Base-by-base conservation (phyloP, 1,284 basidiomycete species). In the Rhodotorula sp. region DNA sequence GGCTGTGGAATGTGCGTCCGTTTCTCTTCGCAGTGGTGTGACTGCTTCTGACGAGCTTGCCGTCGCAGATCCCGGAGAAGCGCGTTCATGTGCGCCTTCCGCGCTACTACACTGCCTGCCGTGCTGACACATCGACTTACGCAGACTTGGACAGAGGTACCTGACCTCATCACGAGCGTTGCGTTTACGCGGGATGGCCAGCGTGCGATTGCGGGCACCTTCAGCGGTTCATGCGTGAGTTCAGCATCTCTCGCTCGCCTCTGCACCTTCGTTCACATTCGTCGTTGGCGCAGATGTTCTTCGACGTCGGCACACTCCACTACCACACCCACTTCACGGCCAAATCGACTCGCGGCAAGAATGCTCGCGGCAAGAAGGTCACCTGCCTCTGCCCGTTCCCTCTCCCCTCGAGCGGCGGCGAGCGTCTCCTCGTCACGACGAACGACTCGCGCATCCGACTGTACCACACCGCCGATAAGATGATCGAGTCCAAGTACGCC, bases 371-470 rank as follows among this genome's bases (percentile, higher is more conserved):
- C 13, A 70, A 78, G 62, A 81, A 81, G 68, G 78, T 82, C 69
- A 82, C 81, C 15, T 75, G 75, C 31, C 78, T 80, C 46, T 76
- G 78, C 28, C 73, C 77, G 4, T 67, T 79, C 52, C 72, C 73
- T 18, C 62, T 76, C 44, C 70, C 70, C 2, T 65, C 65, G 2
- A 62, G 51, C 34, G 63, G 54, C 24, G 70, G 73, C 16, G 79
- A 81, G 46, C 75, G 77, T 11, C 70, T 82, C 34, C 76, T 81
- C 28, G 73, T 81, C 59, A 80, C 80, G 24, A 78, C 76, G 24
- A 82, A 82, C 75, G 81, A 81, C 59, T 80, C 79, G 15, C 74
- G 80, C 24, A 69, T 81, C 16, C 72, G 81, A 1, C 70, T 80
- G 47, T 81, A 78, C 70, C 75, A 78, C n/a, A 68, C 79, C 28